These are phyloP conservation scores for Coemansia sp. DNA, from an alignment of 192 early-diverging fungal species.

Conservation along the genomic window DNA sequence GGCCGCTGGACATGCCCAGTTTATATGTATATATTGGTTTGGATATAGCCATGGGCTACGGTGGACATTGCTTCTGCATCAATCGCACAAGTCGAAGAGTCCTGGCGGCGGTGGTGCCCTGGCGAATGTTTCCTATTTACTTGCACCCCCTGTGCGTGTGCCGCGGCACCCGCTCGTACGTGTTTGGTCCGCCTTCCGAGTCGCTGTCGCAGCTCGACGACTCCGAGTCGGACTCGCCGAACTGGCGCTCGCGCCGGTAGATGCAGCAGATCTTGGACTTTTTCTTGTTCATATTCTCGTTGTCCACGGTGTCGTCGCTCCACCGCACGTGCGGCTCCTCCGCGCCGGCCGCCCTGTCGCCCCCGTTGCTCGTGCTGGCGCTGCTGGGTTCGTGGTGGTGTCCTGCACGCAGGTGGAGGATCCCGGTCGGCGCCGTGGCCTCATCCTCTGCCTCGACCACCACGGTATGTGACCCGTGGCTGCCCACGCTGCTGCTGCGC, in stretches of 20 bases:
- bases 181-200: constrained; percentile 28
- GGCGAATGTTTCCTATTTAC: background rate
- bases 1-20: no score
- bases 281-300: constrained; percentile 42
- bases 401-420: constrained; percentile 22
- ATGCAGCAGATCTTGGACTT: constrained; percentile 54
- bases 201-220: constrained; percentile 5
- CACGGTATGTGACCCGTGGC: constrained; percentile 30
- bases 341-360: background rate
- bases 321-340: constrained; percentile 28
- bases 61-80: no score
- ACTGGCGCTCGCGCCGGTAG: constrained; percentile 30
- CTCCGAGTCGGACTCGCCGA: constrained; percentile 51
- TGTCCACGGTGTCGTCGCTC: constrained; percentile 45
- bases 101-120: no score
- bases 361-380: background rate
- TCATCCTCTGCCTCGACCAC: constrained; percentile 1
- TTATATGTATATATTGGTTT: no score
- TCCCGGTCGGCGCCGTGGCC: background rate
- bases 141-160: background rate
- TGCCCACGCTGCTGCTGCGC: constrained; percentile 7
- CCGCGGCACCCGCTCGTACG: constrained; percentile 44
- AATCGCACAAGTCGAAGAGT: no score
- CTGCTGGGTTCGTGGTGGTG: background rate
- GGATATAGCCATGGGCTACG: no score